Base-by-base conservation (phyloP, 177 flowering plant species). In the Vitis hybrid region DNA sequence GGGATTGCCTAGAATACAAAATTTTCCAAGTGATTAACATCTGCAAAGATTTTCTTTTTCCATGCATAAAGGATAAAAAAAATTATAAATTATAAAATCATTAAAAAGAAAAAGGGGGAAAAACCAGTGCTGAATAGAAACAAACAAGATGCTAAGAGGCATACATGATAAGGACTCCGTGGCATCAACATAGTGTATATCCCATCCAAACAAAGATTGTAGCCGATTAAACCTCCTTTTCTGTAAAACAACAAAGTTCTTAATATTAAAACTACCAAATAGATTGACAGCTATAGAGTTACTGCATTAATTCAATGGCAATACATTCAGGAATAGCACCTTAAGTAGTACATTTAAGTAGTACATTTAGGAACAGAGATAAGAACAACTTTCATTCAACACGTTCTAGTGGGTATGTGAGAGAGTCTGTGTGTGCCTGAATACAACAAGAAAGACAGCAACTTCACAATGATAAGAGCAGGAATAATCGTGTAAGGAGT, bases 191-290 rank as follows among this genome's bases (percentile, higher is more conserved):
- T 76, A 79, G 66, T 90, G 83, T 58, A 95, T 80, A 60, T 85
- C 73, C 96, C 97, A 93, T 26, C 93, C 92, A 75, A 89, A 95
- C 72, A 91, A 72, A 60, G 84, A 69, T 69, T 84, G 86, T 72
- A 95, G 81, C 52, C 90, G 83, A 66, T 71, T 79, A 29, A 91
- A 73, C 84, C 90, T 88, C 79, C 99, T 85, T 71, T 79, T 93
- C 99, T 95, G 89, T 10, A 56, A 67, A 69, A 50, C 9, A 70
- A 13, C 49, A 29, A 74, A 53, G 33, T 19, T 3, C 19, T 15
- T 33, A 16, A 10, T 14, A 75, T 33, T 71, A 60, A 19, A 31
- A 12, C 62, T 56, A 10, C 21, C 21, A 53, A 48, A 66, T 33
- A 29, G 59, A 50, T 53, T 39, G 29, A 50, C 49, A 53, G 13